Evolutionary conservation across 176 grass and related monocot species (phyloP), one percentile per base, ranked within the genome.

Genomic region (Melocanna baccifera): DNA sequence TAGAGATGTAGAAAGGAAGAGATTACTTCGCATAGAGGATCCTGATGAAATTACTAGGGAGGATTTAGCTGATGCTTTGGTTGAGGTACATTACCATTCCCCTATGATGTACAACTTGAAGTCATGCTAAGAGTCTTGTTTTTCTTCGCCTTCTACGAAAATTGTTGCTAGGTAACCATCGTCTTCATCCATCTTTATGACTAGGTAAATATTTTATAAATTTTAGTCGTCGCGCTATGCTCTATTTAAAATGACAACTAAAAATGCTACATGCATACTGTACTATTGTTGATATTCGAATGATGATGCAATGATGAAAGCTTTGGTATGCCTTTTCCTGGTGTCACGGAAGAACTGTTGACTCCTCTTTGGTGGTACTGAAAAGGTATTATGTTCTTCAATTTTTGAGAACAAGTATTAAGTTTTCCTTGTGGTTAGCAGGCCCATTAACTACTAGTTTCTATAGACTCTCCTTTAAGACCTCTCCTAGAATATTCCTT

Each of bases 1-100:
- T 65, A 99, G 96, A 81, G 96, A 99, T 81, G 73, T 94, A 66
- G 96, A 99, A 80, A 87, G 96, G 41, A 99, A 99, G 78, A 92
- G 88, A 70, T 79, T 93, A 68, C 93, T 99, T 81, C 91, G 88
- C 42, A 96, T 99, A 84, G 93, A 98, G 74, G 96, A 96, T 71
- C 85, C 93, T 46, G 91, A 95, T 77, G 96, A 96, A 71, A 34
- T 99, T 74, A 92, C 96, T 30, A 90, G 84, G 87, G 96, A 96
- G 76, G 93, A 99, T 42, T 85, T 99, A 72, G 93, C 90, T 56
- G 91, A 92, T 82, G 88, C 90, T 84, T 84, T 99, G 88, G 91
- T 87, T 68, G 93, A 96, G 86, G 96, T 99, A 96, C 78, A 75
- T 86, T 73, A 16, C 32, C 16, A 3, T 87, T 81, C 71, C 68